A percentile compares a stretch with the other conserved stretches of the same genome.
These are phyloP conservation scores for Pseudogymnoascus sp. DNA, from an alignment of 2,329 filamentous ascomycete genomes.

Conservation along the genomic window DNA sequence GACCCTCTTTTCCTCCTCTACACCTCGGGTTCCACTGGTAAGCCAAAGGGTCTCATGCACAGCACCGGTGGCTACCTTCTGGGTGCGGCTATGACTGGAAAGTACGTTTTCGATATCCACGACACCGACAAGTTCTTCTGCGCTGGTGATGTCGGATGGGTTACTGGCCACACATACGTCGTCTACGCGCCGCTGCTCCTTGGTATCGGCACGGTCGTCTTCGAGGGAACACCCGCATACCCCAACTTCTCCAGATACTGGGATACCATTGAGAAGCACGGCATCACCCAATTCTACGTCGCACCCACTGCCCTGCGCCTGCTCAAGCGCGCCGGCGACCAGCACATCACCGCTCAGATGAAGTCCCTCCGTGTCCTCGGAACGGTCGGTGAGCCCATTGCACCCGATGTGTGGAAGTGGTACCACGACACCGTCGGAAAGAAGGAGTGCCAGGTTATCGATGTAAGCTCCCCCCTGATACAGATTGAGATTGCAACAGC, in stretches of 20 bases:
- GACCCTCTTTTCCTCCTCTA: conserved; percentile 97
- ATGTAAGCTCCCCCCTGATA: conserved; percentile 54
- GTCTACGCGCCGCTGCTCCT: conserved; percentile 92
- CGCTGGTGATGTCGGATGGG: conserved; percentile 97
- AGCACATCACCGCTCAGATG: conserved; percentile 87
- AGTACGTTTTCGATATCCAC: conserved; percentile 98
- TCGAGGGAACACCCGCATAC: conserved; percentile 95
- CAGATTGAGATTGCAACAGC: conserved; percentile 18
- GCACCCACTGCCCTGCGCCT: conserved; percentile 88
- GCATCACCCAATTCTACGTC: conserved; percentile 96
- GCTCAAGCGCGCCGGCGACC: conserved; percentile 88
- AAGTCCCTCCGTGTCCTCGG: conserved; percentile 81
- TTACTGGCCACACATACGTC: conserved; percentile 96
- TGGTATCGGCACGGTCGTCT: conserved; percentile 90
- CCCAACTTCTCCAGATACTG: conserved; percentile 98
- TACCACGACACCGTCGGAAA: conserved; percentile 94
- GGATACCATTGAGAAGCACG: conserved; percentile 94
- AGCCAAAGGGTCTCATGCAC: conserved; percentile 99
- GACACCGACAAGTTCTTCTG: conserved; percentile 93
- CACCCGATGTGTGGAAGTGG: conserved; percentile 99
- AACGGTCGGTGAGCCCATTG: conserved; percentile 95
- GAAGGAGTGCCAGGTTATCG: conserved; percentile 85
- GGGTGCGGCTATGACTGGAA: conserved; percentile 86
- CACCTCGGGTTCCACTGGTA: conserved; percentile 94
- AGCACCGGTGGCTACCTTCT: conserved; percentile 93